A percentile compares a stretch with the other conserved stretches of the same genome.
phyloP scores from a whole-genome alignment of 495 filamentous ascomycete genomes.

The Pyronema domesticum region DNA sequence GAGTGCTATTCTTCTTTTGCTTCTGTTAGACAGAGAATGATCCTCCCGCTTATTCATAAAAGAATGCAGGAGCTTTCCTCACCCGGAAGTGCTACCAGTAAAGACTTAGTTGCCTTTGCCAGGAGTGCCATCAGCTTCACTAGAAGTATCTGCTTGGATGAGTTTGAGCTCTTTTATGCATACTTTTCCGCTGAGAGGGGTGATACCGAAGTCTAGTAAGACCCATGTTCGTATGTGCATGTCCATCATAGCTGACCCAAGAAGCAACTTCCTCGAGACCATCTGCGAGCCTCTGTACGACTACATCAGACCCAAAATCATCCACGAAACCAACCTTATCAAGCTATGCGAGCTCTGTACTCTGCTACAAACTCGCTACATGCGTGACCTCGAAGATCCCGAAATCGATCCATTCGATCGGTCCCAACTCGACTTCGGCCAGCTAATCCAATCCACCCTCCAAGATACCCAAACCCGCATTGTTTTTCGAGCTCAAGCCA shows the following conservation, averaged over 20 bases:
- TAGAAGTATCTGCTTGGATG: slow-evolving; percentile 52
- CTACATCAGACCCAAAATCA: slow-evolving; percentile 47
- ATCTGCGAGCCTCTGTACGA: slow-evolving; percentile 64
- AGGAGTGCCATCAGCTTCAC: slow-evolving; percentile 52
- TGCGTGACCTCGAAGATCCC: slow-evolving; percentile 45
- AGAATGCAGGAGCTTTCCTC: slow-evolving; percentile 49
- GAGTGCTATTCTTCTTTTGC: slow-evolving; percentile 21
- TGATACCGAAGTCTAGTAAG: slow-evolving; percentile 36
- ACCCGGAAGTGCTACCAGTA: slow-evolving; percentile 45
- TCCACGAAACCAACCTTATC: slow-evolving; percentile 49
- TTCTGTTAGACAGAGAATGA: slow-evolving; percentile 22
- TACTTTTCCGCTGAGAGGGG: slow-evolving; percentile 56
- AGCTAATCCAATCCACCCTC: slow-evolving; percentile 47
- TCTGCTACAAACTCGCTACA: slow-evolving; percentile 51
- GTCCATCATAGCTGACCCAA: background rate
- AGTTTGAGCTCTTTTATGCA: slow-evolving; percentile 56
- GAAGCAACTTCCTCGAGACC: slow-evolving; percentile 41
- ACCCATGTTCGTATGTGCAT: background rate
- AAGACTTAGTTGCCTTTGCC: slow-evolving; percentile 49
- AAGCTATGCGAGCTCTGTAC: slow-evolving; percentile 59
- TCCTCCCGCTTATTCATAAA: slow-evolving; percentile 40
- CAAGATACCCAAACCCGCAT: slow-evolving; percentile 58
- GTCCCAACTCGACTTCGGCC: slow-evolving; percentile 45
- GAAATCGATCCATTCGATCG: slow-evolving; percentile 30
- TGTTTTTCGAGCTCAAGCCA: slow-evolving; percentile 47